Evolutionary conservation across 176 grass and related monocot species (phyloP), one percentile per base, ranked within the genome.

Genomic region (Oryza australiensis): DNA sequence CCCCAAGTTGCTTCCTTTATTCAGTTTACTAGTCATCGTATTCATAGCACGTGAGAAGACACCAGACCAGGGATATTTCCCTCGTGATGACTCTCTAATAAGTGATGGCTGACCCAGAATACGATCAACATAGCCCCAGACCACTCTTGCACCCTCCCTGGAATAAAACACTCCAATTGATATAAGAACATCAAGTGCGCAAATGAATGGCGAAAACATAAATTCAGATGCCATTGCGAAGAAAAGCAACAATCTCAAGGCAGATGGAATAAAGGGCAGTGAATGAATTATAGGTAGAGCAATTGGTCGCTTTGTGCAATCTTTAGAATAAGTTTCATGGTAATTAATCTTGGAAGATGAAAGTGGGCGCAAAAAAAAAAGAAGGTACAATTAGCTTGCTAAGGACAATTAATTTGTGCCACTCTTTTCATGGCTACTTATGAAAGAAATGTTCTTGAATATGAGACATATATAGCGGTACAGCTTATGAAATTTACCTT

Each of bases 101-200:
- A 98, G 90, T 57, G 93, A 98, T 85, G 96, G 96, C 70, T 98
- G 96, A 40, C 96, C 96, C 63, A 98, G 82, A 88, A 98, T 95
- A 48, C 96, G 96, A 86, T 98, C 96, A 75, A 95, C 93, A 80
- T 98, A 98, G 70, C 93, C 96, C 96, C 96, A 98, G 63, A 95
- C 51, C 74, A 98, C 96, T 91, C 82, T 98, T 49, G 96, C 96
- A 88, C 93, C 93, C 87, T 95, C 93, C 88, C 92, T 95, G 82
- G 23, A 86, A 62, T 55, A 45, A 77, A 91, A 83, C 24, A 64
- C 37, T 2, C 76, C 12, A 72, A 86, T 64, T 9, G 26, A 18
- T 83, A 40, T 67, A 60, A 78, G 69, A 70, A 16, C 4, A 62
- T 82, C 16, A 37, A 64, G 68, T 69, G 59, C 10, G 66, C 9